phyloP scores from a whole-genome alignment of 305 asterid genomes.

The Plantago coronopus region DNA sequence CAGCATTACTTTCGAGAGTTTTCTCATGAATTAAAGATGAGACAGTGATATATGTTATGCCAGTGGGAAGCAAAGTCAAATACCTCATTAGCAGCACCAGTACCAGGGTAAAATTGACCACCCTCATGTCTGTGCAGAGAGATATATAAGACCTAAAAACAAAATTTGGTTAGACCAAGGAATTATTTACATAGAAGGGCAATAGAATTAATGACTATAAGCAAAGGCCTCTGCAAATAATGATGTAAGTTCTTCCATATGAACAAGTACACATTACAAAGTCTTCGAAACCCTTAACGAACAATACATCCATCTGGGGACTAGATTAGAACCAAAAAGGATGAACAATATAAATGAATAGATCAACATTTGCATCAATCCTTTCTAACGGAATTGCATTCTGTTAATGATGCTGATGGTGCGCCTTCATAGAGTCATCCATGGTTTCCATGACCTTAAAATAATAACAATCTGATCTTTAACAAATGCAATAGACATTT shows the following conservation, averaged over 20 bases:
- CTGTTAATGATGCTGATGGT: no score
- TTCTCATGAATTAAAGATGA: conserved; percentile 4
- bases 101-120: conserved; percentile 93
- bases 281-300: no score
- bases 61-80: conserved; percentile 16
- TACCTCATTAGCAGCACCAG: conserved; percentile 96
- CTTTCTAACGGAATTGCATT: no score
- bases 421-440: no score
- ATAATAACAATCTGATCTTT: no score
- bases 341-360: no score
- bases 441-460: no score
- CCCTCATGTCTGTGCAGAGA: conserved; percentile 92
- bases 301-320: no score
- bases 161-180: conserved; percentile 15
- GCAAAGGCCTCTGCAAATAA: conserved; percentile 21
- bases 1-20: neutral
- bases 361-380: no score
- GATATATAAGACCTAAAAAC: conserved; percentile 74
- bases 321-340: no score
- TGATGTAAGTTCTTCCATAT: conserved; percentile 7
- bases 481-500: no score
- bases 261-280: conserved; percentile 1
- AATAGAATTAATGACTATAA: conserved; percentile 8
- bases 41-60: neutral
- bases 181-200: conserved; percentile 1